These are phyloP conservation scores for Curvularia hawaiiensis DNA, from an alignment of 2,329 filamentous ascomycete species.

Conservation along the genomic window DNA sequence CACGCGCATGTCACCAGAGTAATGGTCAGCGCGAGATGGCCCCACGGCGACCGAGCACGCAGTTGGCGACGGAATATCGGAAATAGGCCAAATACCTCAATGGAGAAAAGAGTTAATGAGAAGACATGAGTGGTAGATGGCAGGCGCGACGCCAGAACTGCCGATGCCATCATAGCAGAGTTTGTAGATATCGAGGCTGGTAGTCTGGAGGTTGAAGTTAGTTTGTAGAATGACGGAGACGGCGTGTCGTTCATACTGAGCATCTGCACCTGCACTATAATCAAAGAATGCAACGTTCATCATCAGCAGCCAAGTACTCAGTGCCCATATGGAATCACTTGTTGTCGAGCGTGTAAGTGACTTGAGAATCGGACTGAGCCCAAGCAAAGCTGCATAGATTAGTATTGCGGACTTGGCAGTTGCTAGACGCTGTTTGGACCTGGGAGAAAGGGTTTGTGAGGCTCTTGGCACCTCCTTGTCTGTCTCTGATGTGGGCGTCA, in stretches of 20 bases:
- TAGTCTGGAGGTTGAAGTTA: constrained; percentile 56
- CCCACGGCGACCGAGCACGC: constrained; percentile 78
- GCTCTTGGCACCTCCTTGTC: not conserved
- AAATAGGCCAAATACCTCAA: constrained; percentile 96
- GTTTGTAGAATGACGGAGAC: not conserved
- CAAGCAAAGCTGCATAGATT: constrained; percentile 91
- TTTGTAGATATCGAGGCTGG: constrained; percentile 86
- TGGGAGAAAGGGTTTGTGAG: constrained; percentile 53
- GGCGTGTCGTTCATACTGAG: constrained; percentile 45
- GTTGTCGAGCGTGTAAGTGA: constrained; percentile 93
- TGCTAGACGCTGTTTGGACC: constrained; percentile 69
- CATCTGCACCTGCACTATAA: constrained; percentile 75
- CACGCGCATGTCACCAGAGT: constrained; percentile 79
- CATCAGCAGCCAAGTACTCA: constrained; percentile 88
- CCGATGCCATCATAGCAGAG: constrained; percentile 93
- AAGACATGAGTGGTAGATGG: constrained; percentile 94
- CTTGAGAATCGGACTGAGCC: constrained; percentile 92
- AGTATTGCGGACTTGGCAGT: constrained; percentile 91
- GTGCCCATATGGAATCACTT: constrained; percentile 94
- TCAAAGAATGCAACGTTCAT: constrained; percentile 99
- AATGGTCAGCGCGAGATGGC: constrained; percentile 78
- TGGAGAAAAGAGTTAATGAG: constrained; percentile 90
- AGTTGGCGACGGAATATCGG: constrained; percentile 95
- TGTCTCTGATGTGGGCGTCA: constrained; percentile 2
- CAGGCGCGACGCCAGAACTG: constrained; percentile 87